Percentiles rank a stretch among this genome's conserved stretches.
Conservation (phyloP, 129 eudicot species). For the Mikania micrantha region DNA sequence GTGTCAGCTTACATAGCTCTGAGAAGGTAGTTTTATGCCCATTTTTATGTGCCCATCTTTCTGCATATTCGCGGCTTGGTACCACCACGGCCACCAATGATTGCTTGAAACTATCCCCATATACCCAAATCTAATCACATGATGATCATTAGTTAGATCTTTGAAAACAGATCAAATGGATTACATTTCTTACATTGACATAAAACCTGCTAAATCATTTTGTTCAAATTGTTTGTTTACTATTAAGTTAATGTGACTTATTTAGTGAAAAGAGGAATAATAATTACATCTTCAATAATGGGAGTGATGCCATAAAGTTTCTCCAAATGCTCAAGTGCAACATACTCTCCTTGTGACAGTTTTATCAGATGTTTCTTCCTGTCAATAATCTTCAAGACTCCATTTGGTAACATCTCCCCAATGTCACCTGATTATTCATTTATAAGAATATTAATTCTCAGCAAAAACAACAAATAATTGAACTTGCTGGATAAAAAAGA, state of each 20-base stretch:
- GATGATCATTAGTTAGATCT: not conserved
- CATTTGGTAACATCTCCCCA: constrained; percentile 86
- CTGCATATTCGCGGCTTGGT: constrained; percentile 55
- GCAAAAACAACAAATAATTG: not conserved
- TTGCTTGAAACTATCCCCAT: constrained; percentile 85
- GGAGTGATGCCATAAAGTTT: constrained; percentile 71
- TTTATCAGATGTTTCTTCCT: constrained; percentile 82
- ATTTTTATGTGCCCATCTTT: constrained; percentile 63
- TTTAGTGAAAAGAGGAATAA: not conserved
- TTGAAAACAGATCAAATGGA: too few relatives aligned
- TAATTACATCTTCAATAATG: constrained; percentile 80
- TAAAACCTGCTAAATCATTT: too few relatives aligned
- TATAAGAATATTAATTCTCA: not conserved
- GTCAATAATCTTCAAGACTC: constrained; percentile 66
- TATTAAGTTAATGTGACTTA: too few relatives aligned
- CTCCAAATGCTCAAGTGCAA: constrained; percentile 84
- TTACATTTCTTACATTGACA: too few relatives aligned
- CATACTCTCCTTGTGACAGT: constrained; percentile 94
- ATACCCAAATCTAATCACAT: constrained; percentile 69
- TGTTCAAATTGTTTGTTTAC: too few relatives aligned
- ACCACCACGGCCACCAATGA: constrained; percentile 79
- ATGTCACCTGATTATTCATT: constrained; percentile 63
- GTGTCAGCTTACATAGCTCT: constrained; percentile 43
- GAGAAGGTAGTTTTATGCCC: constrained; percentile 36
- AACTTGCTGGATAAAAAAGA: not conserved